These are phyloP conservation scores for Isatis tinctoria DNA, from an alignment of 345 rosid species.

Conservation along the genomic window DNA sequence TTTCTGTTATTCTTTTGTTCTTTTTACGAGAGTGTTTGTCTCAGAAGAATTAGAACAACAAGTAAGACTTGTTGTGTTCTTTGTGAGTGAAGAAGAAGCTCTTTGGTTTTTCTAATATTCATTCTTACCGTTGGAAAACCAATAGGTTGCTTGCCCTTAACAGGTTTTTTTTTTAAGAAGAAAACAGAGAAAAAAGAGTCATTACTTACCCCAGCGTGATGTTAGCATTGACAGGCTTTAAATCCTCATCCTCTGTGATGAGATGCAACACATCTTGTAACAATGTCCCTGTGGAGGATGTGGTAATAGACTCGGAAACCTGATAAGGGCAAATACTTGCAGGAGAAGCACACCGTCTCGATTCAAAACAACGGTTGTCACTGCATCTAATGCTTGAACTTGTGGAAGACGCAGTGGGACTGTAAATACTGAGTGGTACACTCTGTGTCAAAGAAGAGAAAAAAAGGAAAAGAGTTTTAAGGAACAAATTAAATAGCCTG, in stretches of 20 bases:
- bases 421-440: conserved; percentile 51
- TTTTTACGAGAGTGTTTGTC: no score
- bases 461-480: background rate
- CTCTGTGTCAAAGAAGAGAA: conserved; percentile 31
- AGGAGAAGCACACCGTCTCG: conserved; percentile 41
- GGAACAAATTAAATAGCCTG: background rate
- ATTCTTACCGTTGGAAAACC: background rate
- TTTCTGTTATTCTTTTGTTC: no score
- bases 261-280: conserved; percentile 65
- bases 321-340: conserved; percentile 52
- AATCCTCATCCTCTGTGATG: conserved; percentile 33
- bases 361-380: conserved; percentile 47
- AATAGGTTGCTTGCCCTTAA: background rate
- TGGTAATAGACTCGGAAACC: conserved; percentile 41
- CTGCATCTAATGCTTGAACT: conserved; percentile 54
- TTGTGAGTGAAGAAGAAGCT: no score
- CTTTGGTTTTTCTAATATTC: no score
- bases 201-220: conserved; percentile 56
- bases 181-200: background rate
- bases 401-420: conserved; percentile 60
- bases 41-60: no score
- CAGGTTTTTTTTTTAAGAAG: background rate
- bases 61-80: no score
- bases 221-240: conserved; percentile 39
- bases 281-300: conserved; percentile 50